These are phyloP conservation scores for Phialophora verrucosa DNA, from an alignment of 2,329 filamentous ascomycete genomes.

Conservation along the genomic window DNA sequence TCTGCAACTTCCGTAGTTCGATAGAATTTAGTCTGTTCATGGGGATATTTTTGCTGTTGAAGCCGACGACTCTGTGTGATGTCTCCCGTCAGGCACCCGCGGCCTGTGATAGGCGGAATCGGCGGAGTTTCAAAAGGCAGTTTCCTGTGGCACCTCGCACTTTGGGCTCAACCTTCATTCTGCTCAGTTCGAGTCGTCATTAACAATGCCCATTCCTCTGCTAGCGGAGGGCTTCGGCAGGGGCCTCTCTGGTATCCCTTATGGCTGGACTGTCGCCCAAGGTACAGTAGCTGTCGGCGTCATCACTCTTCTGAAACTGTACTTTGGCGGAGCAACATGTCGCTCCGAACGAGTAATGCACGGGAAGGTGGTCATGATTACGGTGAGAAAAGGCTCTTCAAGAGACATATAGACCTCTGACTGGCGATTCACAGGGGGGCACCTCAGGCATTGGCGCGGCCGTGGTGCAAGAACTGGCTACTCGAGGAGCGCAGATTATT, in stretches of 20 bases:
- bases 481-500: slow-evolving; percentile 85
- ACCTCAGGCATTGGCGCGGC: slow-evolving; percentile 90
- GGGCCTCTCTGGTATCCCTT: slow-evolving; percentile 61
- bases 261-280: slow-evolving; percentile 60
- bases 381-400: slow-evolving; percentile 57
- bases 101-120: slow-evolving; percentile 15
- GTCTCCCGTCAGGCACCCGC: slow-evolving; percentile 7
- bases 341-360: slow-evolving; percentile 82
- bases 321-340: slow-evolving; percentile 77
- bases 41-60: not conserved
- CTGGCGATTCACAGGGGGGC: slow-evolving; percentile 65
- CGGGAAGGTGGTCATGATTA: slow-evolving; percentile 91
- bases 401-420: slow-evolving; percentile 1
- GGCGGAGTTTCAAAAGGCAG: slow-evolving; percentile 4
- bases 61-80: not conserved
- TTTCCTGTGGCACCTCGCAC: not conserved
- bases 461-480: slow-evolving; percentile 74
- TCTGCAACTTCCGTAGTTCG: not conserved
- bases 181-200: slow-evolving; percentile 27
- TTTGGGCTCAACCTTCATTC: not conserved
- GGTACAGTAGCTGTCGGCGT: slow-evolving; percentile 58
- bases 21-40: not conserved
- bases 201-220: slow-evolving; percentile 66
- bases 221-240: slow-evolving; percentile 60
- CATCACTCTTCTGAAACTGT: slow-evolving; percentile 70